These are phyloP conservation scores for Nasturtium officinale DNA, from an alignment of 345 rosid genomes.

Conservation along the genomic window DNA sequence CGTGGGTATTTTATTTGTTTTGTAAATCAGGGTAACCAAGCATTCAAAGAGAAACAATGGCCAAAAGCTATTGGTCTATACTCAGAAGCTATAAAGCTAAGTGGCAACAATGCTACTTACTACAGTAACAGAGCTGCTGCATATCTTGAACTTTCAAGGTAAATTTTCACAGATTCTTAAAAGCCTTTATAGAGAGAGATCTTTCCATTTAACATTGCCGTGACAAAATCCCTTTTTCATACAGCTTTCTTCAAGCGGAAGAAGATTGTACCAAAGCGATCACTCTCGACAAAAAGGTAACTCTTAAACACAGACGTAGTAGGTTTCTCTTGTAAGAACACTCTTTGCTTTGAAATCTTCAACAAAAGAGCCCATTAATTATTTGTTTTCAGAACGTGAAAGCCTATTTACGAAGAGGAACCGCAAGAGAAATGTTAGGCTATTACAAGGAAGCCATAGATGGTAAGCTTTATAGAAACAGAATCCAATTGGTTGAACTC, in stretches of 20 bases:
- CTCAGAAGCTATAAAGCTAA: constrained; percentile 87
- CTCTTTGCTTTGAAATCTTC: constrained; percentile 1
- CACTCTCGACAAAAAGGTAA: constrained; percentile 84
- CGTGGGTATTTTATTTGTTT: neutral
- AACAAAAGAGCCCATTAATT: too few relatives aligned
- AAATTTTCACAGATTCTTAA: constrained; percentile 22
- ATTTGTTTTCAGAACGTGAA: constrained; percentile 97
- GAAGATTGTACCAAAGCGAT: constrained; percentile 85
- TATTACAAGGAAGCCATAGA: constrained; percentile 80
- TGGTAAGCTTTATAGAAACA: constrained; percentile 49
- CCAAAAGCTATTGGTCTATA: constrained; percentile 80
- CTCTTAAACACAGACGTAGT: constrained; percentile 4
- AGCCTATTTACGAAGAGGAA: constrained; percentile 93
- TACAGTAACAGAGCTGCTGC: constrained; percentile 98
- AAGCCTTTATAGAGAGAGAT: neutral
- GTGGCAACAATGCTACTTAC: constrained; percentile 78
- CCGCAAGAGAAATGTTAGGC: constrained; percentile 90
- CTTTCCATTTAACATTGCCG: constrained; percentile 14
- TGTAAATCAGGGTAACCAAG: constrained; percentile 80
- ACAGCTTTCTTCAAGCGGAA: constrained; percentile 88
- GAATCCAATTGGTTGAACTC: neutral
- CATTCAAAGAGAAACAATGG: constrained; percentile 85
- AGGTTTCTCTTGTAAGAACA: constrained; percentile 10
- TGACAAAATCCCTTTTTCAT: constrained; percentile 25
- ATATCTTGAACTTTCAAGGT: constrained; percentile 83